These are phyloP conservation scores for Calamus simplicifolius DNA, from an alignment of 176 grass and related monocot genomes.

Conservation along the genomic window DNA sequence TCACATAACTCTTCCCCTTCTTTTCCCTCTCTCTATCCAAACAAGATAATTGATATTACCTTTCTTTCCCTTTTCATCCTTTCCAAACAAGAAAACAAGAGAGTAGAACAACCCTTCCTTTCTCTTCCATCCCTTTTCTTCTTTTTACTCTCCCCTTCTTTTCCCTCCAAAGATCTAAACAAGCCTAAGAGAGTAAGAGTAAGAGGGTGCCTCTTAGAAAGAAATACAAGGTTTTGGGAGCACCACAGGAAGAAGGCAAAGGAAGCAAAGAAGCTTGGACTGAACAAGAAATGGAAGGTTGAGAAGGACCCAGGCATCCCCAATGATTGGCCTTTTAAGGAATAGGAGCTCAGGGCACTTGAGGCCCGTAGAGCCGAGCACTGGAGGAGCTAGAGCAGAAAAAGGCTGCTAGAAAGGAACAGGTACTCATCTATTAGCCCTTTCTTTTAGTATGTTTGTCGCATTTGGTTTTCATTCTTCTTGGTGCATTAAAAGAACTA, in stretches of 20 bases:
- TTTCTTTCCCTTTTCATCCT: too few species aligned
- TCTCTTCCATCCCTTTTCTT: too few species aligned
- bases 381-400: constrained; percentile 84
- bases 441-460: neutral
- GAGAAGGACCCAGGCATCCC: constrained; percentile 98
- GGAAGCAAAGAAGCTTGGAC: constrained; percentile 40
- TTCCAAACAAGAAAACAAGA: too few species aligned
- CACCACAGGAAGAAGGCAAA: constrained; percentile 97
- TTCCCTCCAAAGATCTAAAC: too few species aligned
- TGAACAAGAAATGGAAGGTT: constrained; percentile 43
- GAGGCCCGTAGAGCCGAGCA: constrained; percentile 50
- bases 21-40: too few species aligned
- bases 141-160: too few species aligned
- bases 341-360: constrained; percentile 79
- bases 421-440: constrained; percentile 32
- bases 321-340: constrained; percentile 97
- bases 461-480: neutral
- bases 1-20: too few species aligned
- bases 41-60: too few species aligned
- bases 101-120: too few species aligned
- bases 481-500: too few species aligned
- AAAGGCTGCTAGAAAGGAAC: constrained; percentile 82
- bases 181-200: constrained; percentile 98
- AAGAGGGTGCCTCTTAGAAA: constrained; percentile 68
- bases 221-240: constrained; percentile 96